Base-by-base conservation (phyloP, 805 yeast species). In the Candida boleticola region DNA sequence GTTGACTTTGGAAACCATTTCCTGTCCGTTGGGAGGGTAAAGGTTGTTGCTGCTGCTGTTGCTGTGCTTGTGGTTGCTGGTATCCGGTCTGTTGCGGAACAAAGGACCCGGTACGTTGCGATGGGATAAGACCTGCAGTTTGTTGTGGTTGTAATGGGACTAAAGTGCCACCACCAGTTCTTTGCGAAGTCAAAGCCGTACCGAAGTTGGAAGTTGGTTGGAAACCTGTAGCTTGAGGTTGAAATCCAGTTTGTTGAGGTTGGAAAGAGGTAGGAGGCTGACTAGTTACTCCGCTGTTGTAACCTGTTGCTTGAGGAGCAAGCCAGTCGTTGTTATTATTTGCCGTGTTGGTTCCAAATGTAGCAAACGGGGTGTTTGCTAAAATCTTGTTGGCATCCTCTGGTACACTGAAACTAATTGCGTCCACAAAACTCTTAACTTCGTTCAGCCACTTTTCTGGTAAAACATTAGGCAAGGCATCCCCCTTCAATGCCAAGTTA, bases 381-480 rank as follows among this genome's bases (percentile, higher is more conserved):
- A 71, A 63, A 22, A 71, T 55, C 38, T 60, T 60, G 21, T 54
- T 40, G 4, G 73, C 68, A 44, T 71, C 75, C 47, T 83, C 92
- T 1, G 87, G 89, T 40, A 88, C 79, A 39, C 80, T 73, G 57
- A 89, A 84, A 54, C 81, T 85, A 53, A 92, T 90, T 23, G 89
- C 87, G 62, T 89, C 97, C 30, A 90, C 90, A 65, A 90, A 85
- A 45, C 93, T 84, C 46, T 82, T 77, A 10, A 92, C 97, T 62
- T 92, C 97, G 57, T 85, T 86, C 56, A 73, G 72, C 66, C 89
- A 80, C 47, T 77, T 81, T 17, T 76, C 75, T 23, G 95, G 96
- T 50, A 92, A 65, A 31, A 71, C 73, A 33, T 69, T 70, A 2
- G 98, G 97, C 46, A 90, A 71, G 6, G 82, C 69, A 51, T 86